A percentile compares a stretch with the other conserved stretches of the same genome.
These are phyloP conservation scores for Metschnikowia cubensis DNA, from an alignment of 805 yeast species.

Conservation along the genomic window DNA sequence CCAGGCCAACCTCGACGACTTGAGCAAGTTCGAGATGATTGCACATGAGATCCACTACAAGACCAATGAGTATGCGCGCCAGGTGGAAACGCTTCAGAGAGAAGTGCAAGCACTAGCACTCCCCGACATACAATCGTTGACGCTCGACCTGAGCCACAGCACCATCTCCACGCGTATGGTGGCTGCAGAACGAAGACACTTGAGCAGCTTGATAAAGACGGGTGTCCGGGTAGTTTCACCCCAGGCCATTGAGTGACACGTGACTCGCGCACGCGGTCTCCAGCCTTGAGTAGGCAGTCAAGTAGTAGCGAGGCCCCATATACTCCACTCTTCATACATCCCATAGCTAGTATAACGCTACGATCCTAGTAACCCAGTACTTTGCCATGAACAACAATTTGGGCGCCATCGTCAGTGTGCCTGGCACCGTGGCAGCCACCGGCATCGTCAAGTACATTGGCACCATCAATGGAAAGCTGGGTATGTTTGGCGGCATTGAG, in stretches of 20 bases:
- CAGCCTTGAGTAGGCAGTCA: neutral
- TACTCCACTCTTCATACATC: no score
- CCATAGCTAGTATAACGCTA: no score
- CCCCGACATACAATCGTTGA: neutral
- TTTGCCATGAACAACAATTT: slow-evolving; percentile 27
- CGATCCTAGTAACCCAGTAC: neutral
- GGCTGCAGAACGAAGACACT: slow-evolving; percentile 1
- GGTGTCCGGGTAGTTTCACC: neutral
- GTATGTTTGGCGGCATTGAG: slow-evolving; percentile 85
- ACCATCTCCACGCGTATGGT: neutral
- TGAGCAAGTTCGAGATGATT: slow-evolving; percentile 27
- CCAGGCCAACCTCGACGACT: slow-evolving; percentile 16
- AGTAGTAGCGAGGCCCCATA: no score
- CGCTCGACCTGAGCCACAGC: neutral
- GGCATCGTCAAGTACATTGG: slow-evolving; percentile 75
- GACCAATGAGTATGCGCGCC: slow-evolving; percentile 8
- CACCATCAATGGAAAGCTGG: slow-evolving; percentile 62
- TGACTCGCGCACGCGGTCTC: neutral
- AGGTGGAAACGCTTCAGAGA: slow-evolving; percentile 6
- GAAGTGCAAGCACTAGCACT: slow-evolving; percentile 5
- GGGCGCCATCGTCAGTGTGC: slow-evolving; percentile 44
- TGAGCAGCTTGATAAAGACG: neutral
- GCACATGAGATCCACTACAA: slow-evolving; percentile 26
- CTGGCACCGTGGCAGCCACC: slow-evolving; percentile 56
- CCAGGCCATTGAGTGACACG: neutral